Conservation (phyloP, 1,284 basidiomycete genomes). For the Cutaneotrichosporon sp. region DNA sequence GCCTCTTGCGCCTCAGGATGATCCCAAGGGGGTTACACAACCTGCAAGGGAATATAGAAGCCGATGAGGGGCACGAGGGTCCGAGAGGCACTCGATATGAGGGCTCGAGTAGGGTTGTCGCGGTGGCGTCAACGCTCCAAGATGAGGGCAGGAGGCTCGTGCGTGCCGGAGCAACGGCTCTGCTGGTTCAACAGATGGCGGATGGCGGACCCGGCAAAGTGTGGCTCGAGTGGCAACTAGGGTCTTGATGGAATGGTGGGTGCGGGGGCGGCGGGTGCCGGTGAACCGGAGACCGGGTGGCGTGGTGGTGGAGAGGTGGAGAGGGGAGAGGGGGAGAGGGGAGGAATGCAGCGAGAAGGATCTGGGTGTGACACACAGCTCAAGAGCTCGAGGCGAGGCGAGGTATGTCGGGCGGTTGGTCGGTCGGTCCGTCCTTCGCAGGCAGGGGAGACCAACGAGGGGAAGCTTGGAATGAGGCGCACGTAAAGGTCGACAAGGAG, state of each 20-base stretch:
- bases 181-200: not conserved
- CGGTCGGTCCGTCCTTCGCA: not conserved
- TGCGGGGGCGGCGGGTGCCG: not conserved
- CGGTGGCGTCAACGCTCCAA: constrained; percentile 1
- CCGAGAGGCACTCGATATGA: not conserved
- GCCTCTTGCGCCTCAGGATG: not conserved
- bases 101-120: not conserved
- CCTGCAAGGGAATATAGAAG: constrained; percentile 1
- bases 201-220: no score
- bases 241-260: no score
- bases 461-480: constrained; percentile 2
- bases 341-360: no score
- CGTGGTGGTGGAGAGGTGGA: no score
- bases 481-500: not conserved
- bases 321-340: no score
- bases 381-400: no score
- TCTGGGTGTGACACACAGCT: no score
- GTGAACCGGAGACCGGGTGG: no score
- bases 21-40: not conserved
- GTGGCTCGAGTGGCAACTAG: not conserved
- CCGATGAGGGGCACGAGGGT: not conserved
- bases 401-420: not conserved
- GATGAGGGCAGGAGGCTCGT: not conserved
- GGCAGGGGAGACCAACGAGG: no score
- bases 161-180: not conserved